phyloP scores from a whole-genome alignment of 2,329 filamentous ascomycete species.

The Tolypocladium tundrense region DNA sequence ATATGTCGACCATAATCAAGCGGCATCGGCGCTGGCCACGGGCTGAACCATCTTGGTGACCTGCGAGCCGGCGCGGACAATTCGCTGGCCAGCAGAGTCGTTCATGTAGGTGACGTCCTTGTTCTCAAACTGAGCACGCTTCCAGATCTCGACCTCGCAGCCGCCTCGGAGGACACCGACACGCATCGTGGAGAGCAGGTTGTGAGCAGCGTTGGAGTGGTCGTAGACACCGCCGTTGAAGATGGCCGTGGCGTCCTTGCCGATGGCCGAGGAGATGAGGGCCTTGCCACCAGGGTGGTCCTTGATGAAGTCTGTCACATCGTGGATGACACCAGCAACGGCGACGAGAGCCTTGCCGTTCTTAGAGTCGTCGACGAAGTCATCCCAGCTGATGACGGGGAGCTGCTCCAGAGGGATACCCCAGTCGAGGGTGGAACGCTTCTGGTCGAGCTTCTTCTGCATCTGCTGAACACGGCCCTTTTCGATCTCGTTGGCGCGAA shows the following conservation, averaged over 20 bases:
- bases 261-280: constrained; percentile 71
- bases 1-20: constrained; percentile 32
- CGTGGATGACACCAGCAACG: constrained; percentile 77
- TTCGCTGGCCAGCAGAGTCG: constrained; percentile 70
- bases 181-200: constrained; percentile 78
- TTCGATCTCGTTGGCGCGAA: constrained; percentile 85
- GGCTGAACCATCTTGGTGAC: constrained; percentile 75
- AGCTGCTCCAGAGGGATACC: constrained; percentile 76
- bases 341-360: constrained; percentile 65
- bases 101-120: constrained; percentile 73
- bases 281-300: constrained; percentile 86
- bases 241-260: constrained; percentile 81
- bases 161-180: constrained; percentile 79
- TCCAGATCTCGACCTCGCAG: constrained; percentile 89
- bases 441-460: constrained; percentile 89
- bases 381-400: constrained; percentile 78
- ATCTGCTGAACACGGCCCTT: constrained; percentile 81
- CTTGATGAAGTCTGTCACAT: constrained; percentile 75
- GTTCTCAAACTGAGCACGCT: constrained; percentile 73
- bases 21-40: constrained; percentile 73
- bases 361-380: constrained; percentile 69
- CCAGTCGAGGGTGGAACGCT: constrained; percentile 75
- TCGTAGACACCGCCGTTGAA: constrained; percentile 89
- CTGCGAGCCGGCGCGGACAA: constrained; percentile 78
- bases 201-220: constrained; percentile 85